Evolutionary conservation across 129 eudicot genomes (phyloP).

Genomic region (Silybum marianum): DNA sequence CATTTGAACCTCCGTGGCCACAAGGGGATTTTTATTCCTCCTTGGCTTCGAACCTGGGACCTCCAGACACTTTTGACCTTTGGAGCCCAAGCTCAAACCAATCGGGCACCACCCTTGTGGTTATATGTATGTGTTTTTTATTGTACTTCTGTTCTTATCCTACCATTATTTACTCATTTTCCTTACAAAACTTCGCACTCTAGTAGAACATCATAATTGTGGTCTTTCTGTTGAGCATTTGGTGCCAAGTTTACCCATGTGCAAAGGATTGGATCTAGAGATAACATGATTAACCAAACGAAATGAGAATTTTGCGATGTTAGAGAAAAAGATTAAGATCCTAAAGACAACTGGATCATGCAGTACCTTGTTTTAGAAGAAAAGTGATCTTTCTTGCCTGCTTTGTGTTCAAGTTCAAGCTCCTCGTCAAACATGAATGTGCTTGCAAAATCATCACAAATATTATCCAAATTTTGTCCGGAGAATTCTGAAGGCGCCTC

Average conservation of each 20-base stretch:
- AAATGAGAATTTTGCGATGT: neutral
- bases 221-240: neutral
- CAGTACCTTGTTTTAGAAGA: slow-evolving; percentile 52
- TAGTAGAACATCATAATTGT: neutral
- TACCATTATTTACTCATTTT: neutral
- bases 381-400: slow-evolving; percentile 33
- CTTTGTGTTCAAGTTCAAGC: slow-evolving; percentile 70
- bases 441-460: slow-evolving; percentile 63
- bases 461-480: slow-evolving; percentile 41
- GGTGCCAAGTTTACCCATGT: neutral
- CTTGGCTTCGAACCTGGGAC: too few relatives aligned
- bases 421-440: slow-evolving; percentile 97
- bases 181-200: neutral
- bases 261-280: neutral
- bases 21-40: too few relatives aligned
- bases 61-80: too few relatives aligned
- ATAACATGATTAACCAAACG: neutral
- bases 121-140: neutral
- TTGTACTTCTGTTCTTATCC: neutral
- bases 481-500: slow-evolving; percentile 26
- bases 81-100: too few relatives aligned
- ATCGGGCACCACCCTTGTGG: too few relatives aligned
- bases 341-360: slow-evolving; percentile 5
- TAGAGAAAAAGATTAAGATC: neutral
- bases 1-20: too few relatives aligned